Base-by-base conservation (phyloP, 192 early-diverging fungal genomes). In the Lunasporangiospora selenospora region DNA sequence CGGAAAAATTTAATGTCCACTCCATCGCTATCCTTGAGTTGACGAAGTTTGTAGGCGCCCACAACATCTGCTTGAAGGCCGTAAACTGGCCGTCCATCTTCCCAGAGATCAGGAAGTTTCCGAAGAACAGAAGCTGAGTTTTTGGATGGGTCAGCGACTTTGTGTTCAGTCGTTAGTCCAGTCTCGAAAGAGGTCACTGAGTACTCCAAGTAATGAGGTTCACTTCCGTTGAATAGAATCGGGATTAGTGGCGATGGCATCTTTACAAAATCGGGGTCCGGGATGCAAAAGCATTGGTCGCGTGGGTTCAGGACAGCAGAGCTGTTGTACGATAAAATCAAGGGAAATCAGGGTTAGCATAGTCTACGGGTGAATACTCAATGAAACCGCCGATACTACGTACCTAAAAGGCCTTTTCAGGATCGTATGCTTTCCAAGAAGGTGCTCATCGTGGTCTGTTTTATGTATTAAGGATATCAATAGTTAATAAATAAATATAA, bases 251-350 rank as follows among this genome's bases (percentile, higher is more conserved):
- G 66, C 38, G 24, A 36, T 7, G 54, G 58, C 19, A 69, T 30
- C 6, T 55, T 42, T 12, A 42, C 41, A 18, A 61, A 33, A 24
- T 46, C 55, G 29, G 53, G 29, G n/a, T 54, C 52, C 0, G 82
- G 70, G n/a, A 83, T 61, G 26, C 82, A 83, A 44, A 60, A 83
- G 18, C 61, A 76, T 19, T 70, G 59, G 46, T 83, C 75, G 13
- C 70, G 49, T 5, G 73, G 77, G 24, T 83, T 83, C 16, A 83
- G 51, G 34, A 79, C 75, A 8, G 79, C 82, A 9, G 82, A 73
- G 37, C 82, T 78, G 29, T n/a, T 13, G 11, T 24, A n/a, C n/a
- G n/a, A n/a, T 70, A 70, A 15, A 42, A 5, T 13, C 29, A 39
- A 27, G 37, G 36, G 27, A 47, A 33, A 52, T 5, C 4, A 6